Evolutionary conservation across 2,329 filamentous ascomycete genomes (phyloP), one percentile per base, ranked within the genome.

Genomic region (Myriosclerotinia scirpicola): DNA sequence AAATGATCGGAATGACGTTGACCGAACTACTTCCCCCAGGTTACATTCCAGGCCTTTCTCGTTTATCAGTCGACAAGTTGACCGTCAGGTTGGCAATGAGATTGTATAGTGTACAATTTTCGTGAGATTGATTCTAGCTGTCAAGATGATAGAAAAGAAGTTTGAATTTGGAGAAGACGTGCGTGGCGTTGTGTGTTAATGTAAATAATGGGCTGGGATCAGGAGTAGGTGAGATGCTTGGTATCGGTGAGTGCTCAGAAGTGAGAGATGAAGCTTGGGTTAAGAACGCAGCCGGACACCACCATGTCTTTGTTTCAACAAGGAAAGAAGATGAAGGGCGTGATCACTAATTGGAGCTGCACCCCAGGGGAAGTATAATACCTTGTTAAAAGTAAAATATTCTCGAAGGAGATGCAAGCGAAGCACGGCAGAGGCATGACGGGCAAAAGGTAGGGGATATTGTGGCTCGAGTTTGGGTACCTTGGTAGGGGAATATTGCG

Each of bases 401-500:
- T 65, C 63, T 48, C 44, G 54, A 60, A 65, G 54, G 54, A 58
- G 52, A 59, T 5, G 30, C 30, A 34, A 34, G 30, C 30, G 30
- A 34, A 4, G 30, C 30, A 40, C 61, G 52, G 9, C 8, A 9
- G 17, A 64, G 53, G 52, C 20, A 64, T 26, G 53, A 38, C 40
- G 9, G 62, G 5, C 20, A 12, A 15, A 46, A n/a, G 34, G 44
- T 58, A 60, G 52, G 42, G 26, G 40, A 50, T 14, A 8, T 56
- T 36, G 26, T 26, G 26, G 26, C 26, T 26, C 26, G 3, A 26
- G 26, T 26, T 26, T 26, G 26, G 53, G 20, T 42, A 54, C 34
- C 22, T 55, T 56, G 62, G 36, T 60, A 53, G 63, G 54, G 53
- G 54, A 34, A 60, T 36, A 65, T 60, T 65, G 63, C 63, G 63